Conservation (phyloP, 2,329 filamentous ascomycete species). For the Ophiostoma sp. region DNA sequence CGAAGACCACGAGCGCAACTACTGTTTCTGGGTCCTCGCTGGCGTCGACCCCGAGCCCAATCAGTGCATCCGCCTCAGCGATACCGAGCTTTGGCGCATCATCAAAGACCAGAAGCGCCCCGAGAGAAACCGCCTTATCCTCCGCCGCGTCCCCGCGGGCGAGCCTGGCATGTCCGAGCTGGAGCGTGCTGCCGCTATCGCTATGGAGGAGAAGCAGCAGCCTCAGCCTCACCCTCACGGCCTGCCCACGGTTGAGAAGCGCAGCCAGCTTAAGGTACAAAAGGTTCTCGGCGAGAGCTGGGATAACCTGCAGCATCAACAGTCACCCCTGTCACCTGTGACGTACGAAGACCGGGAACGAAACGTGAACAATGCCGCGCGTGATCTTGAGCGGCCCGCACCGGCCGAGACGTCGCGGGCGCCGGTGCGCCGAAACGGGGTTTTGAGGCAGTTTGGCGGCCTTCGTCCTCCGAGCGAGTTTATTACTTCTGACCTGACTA, state of each 20-base stretch:
- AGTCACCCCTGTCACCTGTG: conserved; percentile 75
- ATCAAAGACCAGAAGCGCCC: conserved; percentile 80
- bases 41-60: conserved; percentile 76
- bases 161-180: conserved; percentile 85
- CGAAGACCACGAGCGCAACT: conserved; percentile 87
- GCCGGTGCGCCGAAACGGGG: conserved; percentile 44
- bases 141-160: conserved; percentile 86
- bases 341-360: conserved; percentile 65
- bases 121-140: conserved; percentile 83
- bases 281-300: conserved; percentile 84
- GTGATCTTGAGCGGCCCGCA: conserved; percentile 53
- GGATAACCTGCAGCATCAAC: conserved; percentile 62
- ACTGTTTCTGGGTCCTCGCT: conserved; percentile 91
- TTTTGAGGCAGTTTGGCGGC: conserved; percentile 79
- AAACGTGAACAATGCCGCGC: conserved; percentile 55
- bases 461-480: conserved; percentile 91
- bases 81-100: conserved; percentile 83
- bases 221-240: background rate
- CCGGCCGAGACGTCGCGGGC: conserved; percentile 44
- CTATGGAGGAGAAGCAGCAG: conserved; percentile 73
- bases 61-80: conserved; percentile 74
- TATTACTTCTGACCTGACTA: conserved; percentile 91
- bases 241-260: conserved; percentile 56
- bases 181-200: conserved; percentile 80
- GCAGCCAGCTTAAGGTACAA: conserved; percentile 81